Base-by-base conservation (phyloP, 2,329 filamentous ascomycete genomes). In the Passalora sequoiae region DNA sequence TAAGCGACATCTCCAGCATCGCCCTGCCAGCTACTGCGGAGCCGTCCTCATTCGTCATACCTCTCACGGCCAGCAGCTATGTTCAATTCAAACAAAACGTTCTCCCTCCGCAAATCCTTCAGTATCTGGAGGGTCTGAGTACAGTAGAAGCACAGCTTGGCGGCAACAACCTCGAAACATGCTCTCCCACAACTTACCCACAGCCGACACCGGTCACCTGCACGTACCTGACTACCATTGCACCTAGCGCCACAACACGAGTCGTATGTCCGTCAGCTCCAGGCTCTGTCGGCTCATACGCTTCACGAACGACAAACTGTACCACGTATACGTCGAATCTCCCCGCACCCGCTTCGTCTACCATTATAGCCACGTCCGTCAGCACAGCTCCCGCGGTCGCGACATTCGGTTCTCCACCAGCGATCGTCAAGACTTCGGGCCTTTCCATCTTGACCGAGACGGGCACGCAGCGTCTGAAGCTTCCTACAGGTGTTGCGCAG, bases 401-500 rank as follows among this genome's bases (percentile, higher is more conserved):
- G 4, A 17, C 33, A n/a, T 16, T 19, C 6, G 3, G 5, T 8
- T 8, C 19, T 4, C 15, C 31, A 19, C n/a, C 33, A 12, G 33
- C 20, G 12, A 20, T 36, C 20, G 15, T 17, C 4, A 36, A 36
- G n/a, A 36, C 33, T 4, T 36, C 33, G 10, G 33, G 33, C 8
- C 19, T 36, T n/a, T 36, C 33, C 6, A 36, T 36, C 9, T n/a
- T 36, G 8, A 36, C 33, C 5, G 33, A 36, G 33, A 36, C 33
- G 7, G 33, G 33, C 12, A 24, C 33, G 33, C 21, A 36, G 8
- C 9, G 33, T 7, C 24, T 36, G 19, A 22, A 13, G n/a, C 13
- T 36, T 17, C 33, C 33, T 17, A 36, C 33, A 6, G 33, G 16
- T n/a, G 17, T n/a, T 9, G 33, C 8, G 4, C 9, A 24, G 33